These are phyloP conservation scores for Xylaria sp. DNA, from an alignment of 2,329 filamentous ascomycete species.

Conservation along the genomic window DNA sequence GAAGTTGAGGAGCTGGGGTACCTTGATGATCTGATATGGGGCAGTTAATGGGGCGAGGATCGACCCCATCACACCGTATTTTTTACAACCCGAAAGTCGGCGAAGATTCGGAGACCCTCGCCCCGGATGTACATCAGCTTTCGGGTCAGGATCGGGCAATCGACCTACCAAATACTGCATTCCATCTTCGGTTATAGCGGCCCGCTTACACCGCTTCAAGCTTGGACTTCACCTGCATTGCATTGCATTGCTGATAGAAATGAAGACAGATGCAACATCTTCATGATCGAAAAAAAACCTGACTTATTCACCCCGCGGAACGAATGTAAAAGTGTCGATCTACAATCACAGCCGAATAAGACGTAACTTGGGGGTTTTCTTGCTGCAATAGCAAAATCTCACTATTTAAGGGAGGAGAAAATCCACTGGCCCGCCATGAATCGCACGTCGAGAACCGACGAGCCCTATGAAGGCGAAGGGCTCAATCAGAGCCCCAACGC, in stretches of 20 bases:
- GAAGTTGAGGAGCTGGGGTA: not conserved
- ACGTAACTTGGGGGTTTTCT: not conserved
- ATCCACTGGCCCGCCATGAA: slow-evolving; percentile 42
- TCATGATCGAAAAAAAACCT: not conserved
- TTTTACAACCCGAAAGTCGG: slow-evolving; percentile 29
- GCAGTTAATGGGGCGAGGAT: not conserved
- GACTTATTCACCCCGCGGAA: not conserved
- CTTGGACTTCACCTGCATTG: slow-evolving; percentile 15
- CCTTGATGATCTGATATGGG: slow-evolving; percentile 4
- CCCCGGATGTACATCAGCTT: slow-evolving; percentile 14
- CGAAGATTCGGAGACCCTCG: slow-evolving; percentile 27
- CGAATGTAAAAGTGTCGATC: not conserved
- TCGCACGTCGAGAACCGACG: slow-evolving; percentile 52
- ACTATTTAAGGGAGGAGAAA: not conserved
- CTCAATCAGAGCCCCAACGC: slow-evolving; percentile 66
- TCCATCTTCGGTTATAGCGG: slow-evolving; percentile 1
- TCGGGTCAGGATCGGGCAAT: not conserved
- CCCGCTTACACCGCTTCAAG: slow-evolving; percentile 23
- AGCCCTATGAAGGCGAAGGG: slow-evolving; percentile 52
- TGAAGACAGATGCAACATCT: not conserved
- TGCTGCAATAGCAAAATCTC: not conserved
- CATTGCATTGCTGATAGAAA: slow-evolving; percentile 7
- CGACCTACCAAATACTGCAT: slow-evolving; percentile 1
- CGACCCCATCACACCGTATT: slow-evolving; percentile 17
- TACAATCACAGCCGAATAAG: not conserved